Base-by-base conservation (phyloP, 1,284 basidiomycete genomes). In the Wallemia ichthyophaga region DNA sequence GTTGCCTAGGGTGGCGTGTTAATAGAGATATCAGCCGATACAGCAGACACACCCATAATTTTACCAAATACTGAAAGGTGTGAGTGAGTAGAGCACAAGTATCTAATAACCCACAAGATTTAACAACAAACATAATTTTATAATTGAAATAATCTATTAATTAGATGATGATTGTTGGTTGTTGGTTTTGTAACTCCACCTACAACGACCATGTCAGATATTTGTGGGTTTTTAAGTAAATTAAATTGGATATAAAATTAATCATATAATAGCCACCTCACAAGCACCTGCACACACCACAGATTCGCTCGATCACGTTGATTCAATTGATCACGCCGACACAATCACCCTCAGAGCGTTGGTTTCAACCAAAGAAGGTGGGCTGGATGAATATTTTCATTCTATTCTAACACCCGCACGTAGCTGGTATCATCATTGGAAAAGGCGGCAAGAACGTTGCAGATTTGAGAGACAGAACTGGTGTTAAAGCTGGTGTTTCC, bases 371-470 rank as follows among this genome's bases (percentile, higher is more conserved):
- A 94, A 92, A 73, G 89, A 95, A 48, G 37, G 37, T 48, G n/a
- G 13, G 37, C n/a, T 17, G 37, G 3, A 48, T 15, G 3, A 13
- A 17, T 48, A 3, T 15, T 21, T 15, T 5, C 37, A 21, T 17
- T 13, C n/a, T 21, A 57, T 57, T 25, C 27, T 23, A 3, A 11
- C 56, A 57, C 11, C 24, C 56, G 7, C 11, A 11, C 37, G 5
- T 19, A 71, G 89, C 89, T 60, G 89, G 89, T 66, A 82, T 95
- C 69, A 91, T 94, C 72, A 94, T 95, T 65, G 87, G 92, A 66
- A 95, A 88, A 68, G 88, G 76, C 61, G 92, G 92, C 62, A 85
- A 88, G 74, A 96, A 95, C 68, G 92, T 96, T 67, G 92, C 92
- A 63, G 85, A 89, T 71, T 78, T 98, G 65, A 80, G 92, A 63